Percentiles rank a stretch among this genome's conserved stretches.
phyloP scores from a whole-genome alignment of 768 basidiomycete species.

The Inosperma sp. region DNA sequence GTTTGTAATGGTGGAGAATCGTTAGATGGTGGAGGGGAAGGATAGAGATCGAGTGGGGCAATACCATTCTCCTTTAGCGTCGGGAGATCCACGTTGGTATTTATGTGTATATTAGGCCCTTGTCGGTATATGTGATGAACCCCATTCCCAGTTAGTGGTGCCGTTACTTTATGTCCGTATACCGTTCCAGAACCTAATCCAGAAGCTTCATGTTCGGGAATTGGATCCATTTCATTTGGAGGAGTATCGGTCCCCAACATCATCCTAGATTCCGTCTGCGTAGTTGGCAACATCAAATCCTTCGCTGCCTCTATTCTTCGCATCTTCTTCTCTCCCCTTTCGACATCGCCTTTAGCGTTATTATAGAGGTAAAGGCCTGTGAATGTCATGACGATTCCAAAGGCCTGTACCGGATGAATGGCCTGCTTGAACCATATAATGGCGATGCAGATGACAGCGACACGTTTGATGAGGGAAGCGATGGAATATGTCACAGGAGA shows the following conservation, averaged over 20 bases:
- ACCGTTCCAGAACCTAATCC: slow-evolving; percentile 35
- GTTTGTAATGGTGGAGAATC: slow-evolving; percentile 32
- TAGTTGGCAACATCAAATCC: slow-evolving; percentile 64
- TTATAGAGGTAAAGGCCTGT: slow-evolving; percentile 95
- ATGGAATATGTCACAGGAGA: slow-evolving; percentile 99
- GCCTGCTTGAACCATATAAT: slow-evolving; percentile 93
- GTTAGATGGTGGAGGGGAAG: slow-evolving; percentile 43
- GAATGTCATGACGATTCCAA: slow-evolving; percentile 91
- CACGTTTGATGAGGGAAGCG: slow-evolving; percentile 95
- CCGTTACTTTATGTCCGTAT: slow-evolving; percentile 36
- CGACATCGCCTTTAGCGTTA: slow-evolving; percentile 87
- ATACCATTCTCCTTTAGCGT: slow-evolving; percentile 17
- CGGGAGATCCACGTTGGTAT: slow-evolving; percentile 21
- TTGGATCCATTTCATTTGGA: slow-evolving; percentile 22
- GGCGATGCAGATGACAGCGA: slow-evolving; percentile 96
- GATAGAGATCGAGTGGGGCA: slow-evolving; percentile 41
- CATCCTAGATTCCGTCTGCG: slow-evolving; percentile 54
- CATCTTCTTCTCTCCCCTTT: slow-evolving; percentile 87
- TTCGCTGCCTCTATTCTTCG: slow-evolving; percentile 68
- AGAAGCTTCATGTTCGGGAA: slow-evolving; percentile 30
- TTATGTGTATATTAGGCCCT: slow-evolving; percentile 20
- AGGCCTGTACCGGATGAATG: slow-evolving; percentile 76
- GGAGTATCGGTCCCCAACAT: slow-evolving; percentile 41
- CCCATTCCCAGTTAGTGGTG: slow-evolving; percentile 23
- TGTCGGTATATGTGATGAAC: slow-evolving; percentile 23